A percentile compares a stretch with the other conserved stretches of the same genome.
Evolutionary conservation across 305 asterid genomes (phyloP).

Genomic region (Fraxinus paxiana): DNA sequence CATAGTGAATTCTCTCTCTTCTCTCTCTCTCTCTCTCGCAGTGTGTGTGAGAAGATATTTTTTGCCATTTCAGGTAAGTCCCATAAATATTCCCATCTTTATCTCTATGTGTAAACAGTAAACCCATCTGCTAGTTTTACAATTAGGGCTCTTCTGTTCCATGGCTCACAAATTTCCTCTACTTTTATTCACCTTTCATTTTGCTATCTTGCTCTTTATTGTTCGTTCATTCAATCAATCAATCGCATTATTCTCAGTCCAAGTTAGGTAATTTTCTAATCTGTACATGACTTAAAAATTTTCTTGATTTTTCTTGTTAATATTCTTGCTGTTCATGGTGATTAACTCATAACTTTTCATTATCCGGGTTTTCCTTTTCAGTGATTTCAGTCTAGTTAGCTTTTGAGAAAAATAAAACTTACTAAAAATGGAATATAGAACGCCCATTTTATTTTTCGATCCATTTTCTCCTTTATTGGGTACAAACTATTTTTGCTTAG

Average conservation of each 20-base stretch:
- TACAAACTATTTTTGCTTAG: background rate
- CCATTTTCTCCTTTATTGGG: background rate
- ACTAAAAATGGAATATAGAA: background rate
- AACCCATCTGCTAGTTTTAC: background rate
- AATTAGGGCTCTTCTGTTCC: constrained; percentile 33
- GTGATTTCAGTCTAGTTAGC: background rate
- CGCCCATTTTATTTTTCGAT: background rate
- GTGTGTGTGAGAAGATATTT: constrained; percentile 16
- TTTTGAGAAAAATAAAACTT: background rate
- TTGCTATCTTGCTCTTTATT: background rate
- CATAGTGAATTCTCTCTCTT: background rate
- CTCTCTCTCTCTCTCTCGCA: background rate
- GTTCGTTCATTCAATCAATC: constrained; percentile 10
- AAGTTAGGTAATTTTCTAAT: constrained; percentile 18
- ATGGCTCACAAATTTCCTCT: constrained; percentile 34
- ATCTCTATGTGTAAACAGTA: background rate
- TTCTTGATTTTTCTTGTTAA: background rate
- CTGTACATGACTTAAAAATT: background rate
- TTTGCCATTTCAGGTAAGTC: constrained; percentile 52
- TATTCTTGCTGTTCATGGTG: background rate
- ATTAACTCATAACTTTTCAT: background rate
- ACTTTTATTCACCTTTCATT: constrained; percentile 9
- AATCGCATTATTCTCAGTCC: background rate
- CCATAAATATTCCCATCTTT: constrained; percentile 27
- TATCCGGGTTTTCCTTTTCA: background rate